These are phyloP conservation scores for Pholiota molesta DNA, from an alignment of 768 basidiomycete species.

Conservation along the genomic window DNA sequence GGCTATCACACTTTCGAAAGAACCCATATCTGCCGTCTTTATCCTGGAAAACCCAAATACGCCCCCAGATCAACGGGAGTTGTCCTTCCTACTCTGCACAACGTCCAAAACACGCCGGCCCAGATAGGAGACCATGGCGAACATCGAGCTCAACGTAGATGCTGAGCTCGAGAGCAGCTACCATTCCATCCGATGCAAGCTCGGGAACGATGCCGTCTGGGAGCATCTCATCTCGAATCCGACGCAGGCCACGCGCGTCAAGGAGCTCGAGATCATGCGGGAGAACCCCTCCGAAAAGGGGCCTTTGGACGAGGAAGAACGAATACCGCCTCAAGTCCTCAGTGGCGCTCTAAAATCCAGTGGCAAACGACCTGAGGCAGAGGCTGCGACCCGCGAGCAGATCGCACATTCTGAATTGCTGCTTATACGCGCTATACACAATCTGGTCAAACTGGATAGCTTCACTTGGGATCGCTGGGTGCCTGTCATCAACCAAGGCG, in stretches of 20 bases:
- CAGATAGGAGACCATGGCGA: not conserved
- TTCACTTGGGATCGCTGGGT: slow-evolving; percentile 22
- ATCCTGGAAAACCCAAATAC: not conserved
- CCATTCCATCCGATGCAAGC: slow-evolving; percentile 19
- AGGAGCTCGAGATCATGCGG: slow-evolving; percentile 17
- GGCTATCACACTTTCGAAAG: not conserved
- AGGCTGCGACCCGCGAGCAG: not conserved
- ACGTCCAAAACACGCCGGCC: not conserved
- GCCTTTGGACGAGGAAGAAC: slow-evolving; percentile 7
- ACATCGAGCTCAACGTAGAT: not conserved
- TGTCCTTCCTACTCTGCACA: not conserved
- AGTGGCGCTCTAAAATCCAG: not conserved
- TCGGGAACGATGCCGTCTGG: slow-evolving; percentile 21
- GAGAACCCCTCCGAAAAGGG: slow-evolving; percentile 4
- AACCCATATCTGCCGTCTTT: not conserved
- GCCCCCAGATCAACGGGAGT: no score
- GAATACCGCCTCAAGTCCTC: not conserved
- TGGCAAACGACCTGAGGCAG: not conserved
- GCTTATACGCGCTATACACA: slow-evolving; percentile 18
- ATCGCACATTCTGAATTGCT: slow-evolving; percentile 14
- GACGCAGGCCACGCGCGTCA: slow-evolving; percentile 15
- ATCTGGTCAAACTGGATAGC: slow-evolving; percentile 18
- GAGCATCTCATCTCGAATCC: slow-evolving; percentile 20
- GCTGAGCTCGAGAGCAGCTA: slow-evolving; percentile 13
- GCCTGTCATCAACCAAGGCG: slow-evolving; percentile 22